These are phyloP conservation scores for Russula compacta DNA, from an alignment of 768 basidiomycete species.

Conservation along the genomic window DNA sequence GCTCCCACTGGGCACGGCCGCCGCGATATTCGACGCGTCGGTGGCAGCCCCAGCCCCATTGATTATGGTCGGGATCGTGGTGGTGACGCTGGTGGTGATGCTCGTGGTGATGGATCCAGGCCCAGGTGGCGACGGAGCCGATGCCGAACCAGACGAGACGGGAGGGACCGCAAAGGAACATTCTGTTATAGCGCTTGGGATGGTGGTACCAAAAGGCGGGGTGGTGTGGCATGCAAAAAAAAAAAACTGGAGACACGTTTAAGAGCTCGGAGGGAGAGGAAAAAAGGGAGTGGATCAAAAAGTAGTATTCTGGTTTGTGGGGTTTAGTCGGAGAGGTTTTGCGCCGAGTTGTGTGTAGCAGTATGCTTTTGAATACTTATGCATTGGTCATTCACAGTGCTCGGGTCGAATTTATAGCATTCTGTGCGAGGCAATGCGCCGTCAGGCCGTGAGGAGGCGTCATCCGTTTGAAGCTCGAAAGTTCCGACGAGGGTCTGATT, in stretches of 20 bases:
- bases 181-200: not conserved
- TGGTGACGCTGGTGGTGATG: conserved; percentile 27
- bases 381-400: not conserved
- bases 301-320: no score
- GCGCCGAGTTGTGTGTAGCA: not conserved
- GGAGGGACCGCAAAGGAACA: conserved; percentile 31
- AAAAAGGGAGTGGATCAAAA: no score
- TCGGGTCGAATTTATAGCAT: not conserved
- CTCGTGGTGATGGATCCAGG: conserved; percentile 27
- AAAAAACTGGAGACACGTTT: not conserved
- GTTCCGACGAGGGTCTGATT: not conserved
- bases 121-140: conserved; percentile 39
- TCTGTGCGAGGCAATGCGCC: not conserved
- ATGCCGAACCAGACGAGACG: conserved; percentile 62
- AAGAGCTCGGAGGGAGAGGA: no score
- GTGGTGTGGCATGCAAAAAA: not conserved
- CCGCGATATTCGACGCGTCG: conserved; percentile 30
- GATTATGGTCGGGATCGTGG: conserved; percentile 25
- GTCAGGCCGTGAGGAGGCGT: conserved; percentile 4
- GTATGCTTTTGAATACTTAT: not conserved
- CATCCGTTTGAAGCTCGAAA: not conserved
- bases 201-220: not conserved
- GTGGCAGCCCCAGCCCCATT: conserved; percentile 21
- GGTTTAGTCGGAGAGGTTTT: no score
- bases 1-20: conserved; percentile 24